Evolutionary conservation across 352 stramenopile species (phyloP), one percentile per base, ranked within the genome.

Genomic region (Phytopythium aichiense): DNA sequence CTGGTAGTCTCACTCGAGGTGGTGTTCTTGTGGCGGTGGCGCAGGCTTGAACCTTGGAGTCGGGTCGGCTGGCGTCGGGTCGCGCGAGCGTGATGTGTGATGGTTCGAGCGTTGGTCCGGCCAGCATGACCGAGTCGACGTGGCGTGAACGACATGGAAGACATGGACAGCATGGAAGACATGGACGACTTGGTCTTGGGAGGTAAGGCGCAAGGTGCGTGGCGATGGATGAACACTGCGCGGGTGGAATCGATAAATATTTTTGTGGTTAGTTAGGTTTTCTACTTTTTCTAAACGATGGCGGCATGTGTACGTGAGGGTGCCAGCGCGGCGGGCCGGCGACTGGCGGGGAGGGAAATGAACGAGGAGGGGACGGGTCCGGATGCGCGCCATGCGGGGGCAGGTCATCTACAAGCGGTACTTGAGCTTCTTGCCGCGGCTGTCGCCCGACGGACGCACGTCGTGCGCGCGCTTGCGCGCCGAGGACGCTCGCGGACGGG

Each of bases 261-360:
- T 63, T 52, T 74, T 78, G 72, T 81, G 76, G 71, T 81, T 79
- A 65, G 77, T 64, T 64, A 67, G 61, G 71, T 81, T 84, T 84
- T 84, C 73, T 84, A 80, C 64, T 84, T 81, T 84, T 84, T 84
- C 73, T 84, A 80, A 68, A 71, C 43, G 68, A 67, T 73, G 63
- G 56, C 58, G 49, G 61, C 65, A 66, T 28, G 56, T 53, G 30
- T 37, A 54, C 31, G 56, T 18, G 38, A 8, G n/a, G 9, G 53
- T 20, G 53, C n/a, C 33, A 31, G 33, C 58, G 49, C 16, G 60
- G 37, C n/a, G n/a, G 62, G 69, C 64, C 46, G 62, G 49, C 62
- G 28, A 45, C 35, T 42, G 63, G 49, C 35, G 35, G 35, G 35
- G 46, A 31, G 22, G 59, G 49, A 60, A 68, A 67, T 55, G 33